These are phyloP conservation scores for Litchi chinensis DNA, from an alignment of 345 rosid species.

Conservation along the genomic window DNA sequence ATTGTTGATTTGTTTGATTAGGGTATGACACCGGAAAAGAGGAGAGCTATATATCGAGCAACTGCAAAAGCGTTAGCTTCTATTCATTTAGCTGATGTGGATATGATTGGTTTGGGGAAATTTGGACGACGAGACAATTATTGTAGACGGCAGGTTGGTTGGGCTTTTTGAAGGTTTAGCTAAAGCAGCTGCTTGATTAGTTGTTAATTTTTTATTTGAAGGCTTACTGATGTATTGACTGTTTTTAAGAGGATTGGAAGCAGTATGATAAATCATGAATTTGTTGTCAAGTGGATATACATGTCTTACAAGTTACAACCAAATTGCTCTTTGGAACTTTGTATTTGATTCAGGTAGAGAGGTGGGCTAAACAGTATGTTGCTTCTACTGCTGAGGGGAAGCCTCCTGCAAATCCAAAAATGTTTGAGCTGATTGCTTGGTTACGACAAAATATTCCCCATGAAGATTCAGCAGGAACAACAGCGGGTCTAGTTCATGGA, in stretches of 20 bases:
- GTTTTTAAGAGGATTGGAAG: background rate
- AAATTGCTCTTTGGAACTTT: constrained; percentile 5
- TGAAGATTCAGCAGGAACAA: constrained; percentile 74
- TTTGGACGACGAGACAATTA: constrained; percentile 82
- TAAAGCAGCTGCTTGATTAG: background rate
- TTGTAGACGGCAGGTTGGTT: constrained; percentile 79
- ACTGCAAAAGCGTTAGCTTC: constrained; percentile 78
- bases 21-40: constrained; percentile 68
- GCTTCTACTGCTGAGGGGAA: constrained; percentile 85
- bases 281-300: background rate
- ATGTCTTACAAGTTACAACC: background rate
- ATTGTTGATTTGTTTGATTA: constrained; percentile 29
- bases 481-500: constrained; percentile 89
- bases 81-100: constrained; percentile 74
- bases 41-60: constrained; percentile 67
- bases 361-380: constrained; percentile 89
- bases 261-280: background rate
- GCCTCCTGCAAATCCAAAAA: constrained; percentile 70
- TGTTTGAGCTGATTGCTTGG: constrained; percentile 80
- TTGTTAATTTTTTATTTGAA: background rate
- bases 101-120: constrained; percentile 73
- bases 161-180: constrained; percentile 3
- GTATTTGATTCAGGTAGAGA: constrained; percentile 61
- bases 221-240: background rate
- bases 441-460: constrained; percentile 61